Percentiles rank a stretch among this genome's conserved stretches.
Conservation (phyloP, 225 moss, liverwort and hornwort species). For the Antitrichia curtipendula region DNA sequence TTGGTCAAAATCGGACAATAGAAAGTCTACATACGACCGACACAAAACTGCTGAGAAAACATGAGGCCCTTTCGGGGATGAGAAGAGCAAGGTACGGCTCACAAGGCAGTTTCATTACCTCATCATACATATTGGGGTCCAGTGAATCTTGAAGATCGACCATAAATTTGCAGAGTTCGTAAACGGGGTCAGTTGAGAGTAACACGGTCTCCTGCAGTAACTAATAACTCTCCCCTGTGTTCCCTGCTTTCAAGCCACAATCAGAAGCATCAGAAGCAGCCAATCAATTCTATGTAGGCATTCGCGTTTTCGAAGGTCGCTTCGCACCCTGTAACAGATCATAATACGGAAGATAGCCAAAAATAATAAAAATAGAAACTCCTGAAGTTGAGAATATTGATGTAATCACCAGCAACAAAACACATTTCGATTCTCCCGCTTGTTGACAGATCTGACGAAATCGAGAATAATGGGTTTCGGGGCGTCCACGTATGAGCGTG, state of each 20-base stretch:
- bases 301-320: neutral
- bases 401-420: constrained; percentile 44
- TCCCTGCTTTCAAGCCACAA: constrained; percentile 25
- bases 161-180: neutral
- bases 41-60: neutral
- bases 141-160: neutral
- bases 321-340: too few relatives aligned
- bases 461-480: constrained; percentile 44
- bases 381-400: neutral
- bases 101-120: neutral
- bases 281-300: neutral
- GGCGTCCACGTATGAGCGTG: constrained; percentile 43
- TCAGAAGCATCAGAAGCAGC: neutral
- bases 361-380: neutral
- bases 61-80: neutral
- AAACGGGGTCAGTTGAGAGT: neutral
- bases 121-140: neutral
- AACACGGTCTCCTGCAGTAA: constrained; percentile 23
- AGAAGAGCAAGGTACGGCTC: neutral
- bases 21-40: neutral
- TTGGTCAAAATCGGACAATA: neutral
- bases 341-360: neutral
- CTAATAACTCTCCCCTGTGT: constrained; percentile 36
- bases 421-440: constrained; percentile 35
- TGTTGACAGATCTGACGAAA: constrained; percentile 42